Evolutionary conservation across 1,139 yeast species (phyloP), one percentile per base, ranked within the genome.

Genomic region (Yueomyces sp.): DNA sequence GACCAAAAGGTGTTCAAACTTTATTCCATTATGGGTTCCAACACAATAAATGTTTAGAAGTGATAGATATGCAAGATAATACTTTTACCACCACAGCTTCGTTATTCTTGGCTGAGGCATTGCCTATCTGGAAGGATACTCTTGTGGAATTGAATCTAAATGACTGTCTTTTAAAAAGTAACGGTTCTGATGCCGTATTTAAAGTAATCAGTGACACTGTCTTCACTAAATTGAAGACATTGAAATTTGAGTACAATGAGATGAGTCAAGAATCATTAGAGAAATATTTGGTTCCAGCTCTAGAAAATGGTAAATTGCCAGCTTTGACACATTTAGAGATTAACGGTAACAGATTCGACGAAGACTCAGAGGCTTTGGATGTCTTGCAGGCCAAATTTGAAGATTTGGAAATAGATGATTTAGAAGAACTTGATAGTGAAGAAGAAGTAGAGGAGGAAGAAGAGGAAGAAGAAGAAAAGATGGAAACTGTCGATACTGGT

Each of bases 71-170:
- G 54, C 97, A 93, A 68, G 98, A 91, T 63, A 91, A 91, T 64
- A 91, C 98, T 3, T 76, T 91, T 60, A 91, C 98, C 7, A 66
- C 73, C n/a, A 68, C 69, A 43, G 96, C 95, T n/a, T 82, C 96
- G 27, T 65, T 65, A 48, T 81, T 89, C 26, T 69, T 91, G 52
- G 83, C 89, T 28, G 65, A 70, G 38, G 70, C 71, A 27, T 63
- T 89, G 49, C 59, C 66, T 12, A 59, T 58, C 32, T 81, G 87
- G 87, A 59, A 64, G 41, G 56, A 57, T 56, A 52, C 70, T 7
- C 72, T 91, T 56, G 65, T 66, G 40, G 97, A 89, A 63, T 70
- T 93, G 56, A 85, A 85, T 59, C 73, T 93, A 52, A 85, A 87
- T 57, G 98, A 91, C 64, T 83, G 96, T 64, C 70, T 91, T 52